phyloP scores from a whole-genome alignment of 441 rosid genomes.

The Gossypium trilobum region DNA sequence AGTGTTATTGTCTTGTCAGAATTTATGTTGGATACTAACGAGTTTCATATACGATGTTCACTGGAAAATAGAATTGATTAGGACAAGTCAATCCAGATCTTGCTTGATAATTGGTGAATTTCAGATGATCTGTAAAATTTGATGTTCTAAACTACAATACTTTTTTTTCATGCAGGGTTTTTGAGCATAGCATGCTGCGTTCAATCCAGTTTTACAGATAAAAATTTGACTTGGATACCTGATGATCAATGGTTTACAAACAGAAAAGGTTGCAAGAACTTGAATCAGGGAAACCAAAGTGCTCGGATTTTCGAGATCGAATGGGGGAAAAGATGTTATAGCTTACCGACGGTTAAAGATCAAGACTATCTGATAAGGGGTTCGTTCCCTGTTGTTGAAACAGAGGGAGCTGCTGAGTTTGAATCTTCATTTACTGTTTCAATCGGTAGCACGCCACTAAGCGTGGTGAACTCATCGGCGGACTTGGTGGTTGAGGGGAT shows the following conservation, averaged over 20 bases:
- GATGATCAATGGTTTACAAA: conserved; percentile 39
- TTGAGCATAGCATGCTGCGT: conserved; percentile 58
- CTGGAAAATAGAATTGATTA: not conserved
- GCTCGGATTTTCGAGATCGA: conserved; percentile 30
- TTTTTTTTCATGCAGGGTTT: conserved; percentile 29
- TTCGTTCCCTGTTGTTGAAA: conserved; percentile 26
- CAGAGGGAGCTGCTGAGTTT: not conserved
- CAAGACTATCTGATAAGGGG: conserved; percentile 44
- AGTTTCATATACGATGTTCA: not conserved
- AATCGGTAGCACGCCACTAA: conserved; percentile 33
- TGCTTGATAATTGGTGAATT: conserved; percentile 4
- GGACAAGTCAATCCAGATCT: conserved; percentile 14
- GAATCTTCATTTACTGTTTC: conserved; percentile 25
- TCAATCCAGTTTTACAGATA: conserved; percentile 22
- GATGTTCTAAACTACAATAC: not conserved
- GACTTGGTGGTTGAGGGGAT: conserved; percentile 36
- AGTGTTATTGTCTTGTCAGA: conserved; percentile 5
- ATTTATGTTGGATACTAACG: not conserved
- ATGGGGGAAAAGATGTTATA: conserved; percentile 49
- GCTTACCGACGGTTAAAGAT: conserved; percentile 26
- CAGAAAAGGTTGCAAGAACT: conserved; percentile 21
- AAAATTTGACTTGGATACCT: conserved; percentile 28
- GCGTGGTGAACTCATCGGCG: conserved; percentile 26
- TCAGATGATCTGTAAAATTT: not conserved
- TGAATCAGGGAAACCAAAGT: conserved; percentile 21